phyloP scores from a whole-genome alignment of 1,139 yeast genomes.

The Lodderomyces pseudojiufengensis region DNA sequence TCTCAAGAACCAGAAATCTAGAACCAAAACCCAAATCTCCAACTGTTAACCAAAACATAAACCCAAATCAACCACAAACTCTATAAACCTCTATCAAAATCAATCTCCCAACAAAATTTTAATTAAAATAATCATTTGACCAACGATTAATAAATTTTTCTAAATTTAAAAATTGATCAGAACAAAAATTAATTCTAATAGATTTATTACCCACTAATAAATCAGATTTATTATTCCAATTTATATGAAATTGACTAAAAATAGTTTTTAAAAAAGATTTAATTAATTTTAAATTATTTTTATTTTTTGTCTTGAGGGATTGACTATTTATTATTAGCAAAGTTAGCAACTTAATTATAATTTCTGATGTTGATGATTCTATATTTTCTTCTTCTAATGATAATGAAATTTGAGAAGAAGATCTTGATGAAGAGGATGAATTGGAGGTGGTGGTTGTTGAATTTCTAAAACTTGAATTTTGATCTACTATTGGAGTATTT shows the following conservation, averaged over 20 bases:
- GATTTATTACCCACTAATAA: slow-evolving; percentile 33
- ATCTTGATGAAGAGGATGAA: neutral
- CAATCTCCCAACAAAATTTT: too few species aligned
- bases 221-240: slow-evolving; percentile 39
- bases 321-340: slow-evolving; percentile 35
- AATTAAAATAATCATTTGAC: slow-evolving; percentile 18
- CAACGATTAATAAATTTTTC: slow-evolving; percentile 40
- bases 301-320: slow-evolving; percentile 30
- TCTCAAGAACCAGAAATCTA: too few species aligned
- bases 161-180: slow-evolving; percentile 32
- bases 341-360: slow-evolving; percentile 32
- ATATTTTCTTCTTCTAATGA: neutral
- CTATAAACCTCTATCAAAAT: too few species aligned
- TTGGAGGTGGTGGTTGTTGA: neutral
- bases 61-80: too few species aligned
- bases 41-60: too few species aligned
- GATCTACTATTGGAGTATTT: slow-evolving; percentile 34
- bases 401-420: neutral
- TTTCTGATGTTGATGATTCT: slow-evolving; percentile 27
- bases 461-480: neutral
- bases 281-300: slow-evolving; percentile 29
- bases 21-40: too few species aligned
- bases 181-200: slow-evolving; percentile 36
- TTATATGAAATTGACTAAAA: slow-evolving; percentile 40
- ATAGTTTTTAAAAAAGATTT: slow-evolving; percentile 35